Conservation (phyloP, 352 stramenopile genomes). For the Globisporangium irregulare region DNA sequence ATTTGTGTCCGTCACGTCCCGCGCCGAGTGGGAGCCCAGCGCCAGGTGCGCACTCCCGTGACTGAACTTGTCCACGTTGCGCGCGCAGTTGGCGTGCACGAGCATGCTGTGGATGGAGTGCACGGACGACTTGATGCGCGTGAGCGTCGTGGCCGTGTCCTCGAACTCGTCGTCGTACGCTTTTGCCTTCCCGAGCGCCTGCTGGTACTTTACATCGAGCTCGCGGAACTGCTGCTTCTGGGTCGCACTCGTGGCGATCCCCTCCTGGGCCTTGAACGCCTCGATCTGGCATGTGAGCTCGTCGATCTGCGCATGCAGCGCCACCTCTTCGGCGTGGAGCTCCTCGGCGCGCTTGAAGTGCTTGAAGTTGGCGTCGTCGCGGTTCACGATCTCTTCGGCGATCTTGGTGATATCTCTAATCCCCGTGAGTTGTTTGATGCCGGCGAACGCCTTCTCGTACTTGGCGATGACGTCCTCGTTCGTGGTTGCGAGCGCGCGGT, state of each 20-base stretch:
- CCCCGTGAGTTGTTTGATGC: slow-evolving; percentile 55
- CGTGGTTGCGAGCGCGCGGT: slow-evolving; percentile 47
- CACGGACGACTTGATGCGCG: slow-evolving; percentile 61
- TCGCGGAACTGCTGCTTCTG: slow-evolving; percentile 56
- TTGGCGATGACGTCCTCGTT: slow-evolving; percentile 47
- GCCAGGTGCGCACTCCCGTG: slow-evolving; percentile 22
- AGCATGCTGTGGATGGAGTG: slow-evolving; percentile 76
- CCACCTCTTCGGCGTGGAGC: slow-evolving; percentile 54
- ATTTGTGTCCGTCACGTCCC: slow-evolving; percentile 59
- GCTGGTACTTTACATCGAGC: slow-evolving; percentile 35
- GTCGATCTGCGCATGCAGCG: slow-evolving; percentile 48
- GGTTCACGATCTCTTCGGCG: slow-evolving; percentile 44
- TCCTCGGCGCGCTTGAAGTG: slow-evolving; percentile 78
- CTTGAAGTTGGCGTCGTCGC: slow-evolving; percentile 79
- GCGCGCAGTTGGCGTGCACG: slow-evolving; percentile 46
- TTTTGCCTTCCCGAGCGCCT: slow-evolving; percentile 38
- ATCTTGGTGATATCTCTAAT: slow-evolving; percentile 50
- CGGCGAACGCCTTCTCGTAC: slow-evolving; percentile 62
- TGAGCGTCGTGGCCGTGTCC: slow-evolving; percentile 47
- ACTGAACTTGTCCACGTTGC: slow-evolving; percentile 35
- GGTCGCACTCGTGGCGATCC: slow-evolving; percentile 49
- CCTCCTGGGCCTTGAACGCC: slow-evolving; percentile 64
- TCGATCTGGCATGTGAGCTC: slow-evolving; percentile 47
- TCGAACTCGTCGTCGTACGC: slow-evolving; percentile 55
- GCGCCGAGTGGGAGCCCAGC: slow-evolving; percentile 27